Evolutionary conservation across 768 basidiomycete genomes (phyloP).

Genomic region (Tricholoma flavovirens): DNA sequence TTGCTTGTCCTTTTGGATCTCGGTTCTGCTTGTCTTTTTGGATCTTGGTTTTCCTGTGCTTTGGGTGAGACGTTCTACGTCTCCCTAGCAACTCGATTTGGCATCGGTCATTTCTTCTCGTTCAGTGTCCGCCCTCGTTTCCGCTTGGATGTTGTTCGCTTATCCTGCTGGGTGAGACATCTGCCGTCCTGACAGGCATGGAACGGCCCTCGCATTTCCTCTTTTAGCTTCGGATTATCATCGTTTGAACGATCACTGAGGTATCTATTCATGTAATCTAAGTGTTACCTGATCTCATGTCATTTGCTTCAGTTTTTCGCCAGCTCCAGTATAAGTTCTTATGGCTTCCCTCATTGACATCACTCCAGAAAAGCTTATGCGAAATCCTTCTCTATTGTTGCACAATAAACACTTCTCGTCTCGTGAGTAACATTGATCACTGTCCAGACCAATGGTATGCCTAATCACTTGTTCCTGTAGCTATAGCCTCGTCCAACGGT

Average conservation of each 20-base stretch:
- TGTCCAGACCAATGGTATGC: background rate
- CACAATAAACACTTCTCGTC: background rate
- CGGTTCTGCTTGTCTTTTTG: too few relatives aligned
- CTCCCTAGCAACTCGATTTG: background rate
- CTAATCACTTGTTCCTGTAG: background rate
- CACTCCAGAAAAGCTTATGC: background rate
- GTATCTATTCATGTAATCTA: background rate
- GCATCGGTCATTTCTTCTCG: background rate
- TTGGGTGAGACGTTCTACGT: too few relatives aligned
- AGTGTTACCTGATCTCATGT: background rate
- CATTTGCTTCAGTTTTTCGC: background rate
- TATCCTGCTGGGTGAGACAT: background rate
- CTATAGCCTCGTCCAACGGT: background rate
- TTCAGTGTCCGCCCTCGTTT: background rate
- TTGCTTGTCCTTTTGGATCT: too few relatives aligned
- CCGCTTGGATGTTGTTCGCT: background rate
- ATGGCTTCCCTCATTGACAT: background rate
- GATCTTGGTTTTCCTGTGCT: too few relatives aligned
- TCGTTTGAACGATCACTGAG: background rate
- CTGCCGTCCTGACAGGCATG: background rate
- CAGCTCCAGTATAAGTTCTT: background rate
- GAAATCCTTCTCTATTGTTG: background rate
- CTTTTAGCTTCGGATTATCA: background rate
- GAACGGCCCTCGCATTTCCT: background rate
- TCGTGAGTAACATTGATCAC: background rate